phyloP scores from a whole-genome alignment of 345 rosid genomes.

The Kernera saxatilis region DNA sequence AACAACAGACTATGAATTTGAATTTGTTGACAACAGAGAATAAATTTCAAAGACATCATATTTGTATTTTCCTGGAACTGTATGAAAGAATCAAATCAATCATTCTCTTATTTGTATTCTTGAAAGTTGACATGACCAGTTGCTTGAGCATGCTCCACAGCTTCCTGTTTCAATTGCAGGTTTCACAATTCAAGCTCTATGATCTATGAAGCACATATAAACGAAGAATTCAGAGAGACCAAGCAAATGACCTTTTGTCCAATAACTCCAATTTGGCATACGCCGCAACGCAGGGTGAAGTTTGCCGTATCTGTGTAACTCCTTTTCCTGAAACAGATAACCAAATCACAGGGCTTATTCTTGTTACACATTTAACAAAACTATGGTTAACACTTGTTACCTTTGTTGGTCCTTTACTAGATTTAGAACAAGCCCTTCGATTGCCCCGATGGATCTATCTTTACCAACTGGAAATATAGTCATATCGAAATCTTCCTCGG shows the following conservation, averaged over 20 bases:
- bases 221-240: not conserved
- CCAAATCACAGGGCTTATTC: not conserved
- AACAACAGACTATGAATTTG: constrained; percentile 16
- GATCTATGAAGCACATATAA: constrained; percentile 3
- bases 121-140: constrained; percentile 95
- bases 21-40: not conserved
- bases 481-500: constrained; percentile 91
- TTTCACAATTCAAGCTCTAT: not conserved
- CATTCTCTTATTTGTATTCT: constrained; percentile 49
- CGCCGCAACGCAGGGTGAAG: constrained; percentile 92
- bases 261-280: constrained; percentile 81
- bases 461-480: constrained; percentile 59
- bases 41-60: not conserved
- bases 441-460: constrained; percentile 57
- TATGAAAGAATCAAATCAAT: constrained; percentile 3
- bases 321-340: constrained; percentile 55
- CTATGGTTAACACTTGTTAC: constrained; percentile 25
- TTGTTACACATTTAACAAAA: constrained; percentile 1
- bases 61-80: not conserved
- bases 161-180: constrained; percentile 50
- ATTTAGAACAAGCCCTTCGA: constrained; percentile 52
- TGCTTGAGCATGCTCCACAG: constrained; percentile 88
- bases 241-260: constrained; percentile 69
- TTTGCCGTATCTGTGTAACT: constrained; percentile 73
- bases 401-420: constrained; percentile 78